Base-by-base conservation (phyloP, 140 eudicot species). In the Senecio squalidus region DNA sequence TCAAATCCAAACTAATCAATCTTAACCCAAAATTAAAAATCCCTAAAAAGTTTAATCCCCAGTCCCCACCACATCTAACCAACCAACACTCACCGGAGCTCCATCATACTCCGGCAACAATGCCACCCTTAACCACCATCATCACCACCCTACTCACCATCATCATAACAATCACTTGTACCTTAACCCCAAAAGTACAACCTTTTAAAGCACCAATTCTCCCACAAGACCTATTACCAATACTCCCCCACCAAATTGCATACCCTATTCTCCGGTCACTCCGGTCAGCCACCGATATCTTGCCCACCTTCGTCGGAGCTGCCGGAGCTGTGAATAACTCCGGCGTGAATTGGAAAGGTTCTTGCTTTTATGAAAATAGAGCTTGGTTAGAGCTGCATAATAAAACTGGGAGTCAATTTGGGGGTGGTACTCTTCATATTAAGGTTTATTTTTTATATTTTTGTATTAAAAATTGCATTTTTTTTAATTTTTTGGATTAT, bases 341-440 rank as follows among this genome's bases (percentile, higher is more conserved):
- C 1, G 57, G 24, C 45, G n/a, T 72, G 9, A 72, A 9, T n/a
- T 92, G 98, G 98, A 87, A 92, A 82, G 98, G 98, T 4, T 86
- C 98, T 73, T 92, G 98, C 48, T 92, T 92, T 65, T 92, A 87
- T 77, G 63, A 92, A 41, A 87, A 81, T 27, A 58, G 45, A 64
- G 98, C 98, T 28, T 84, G 98, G 96, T 55, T 92, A 72, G 95
- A 92, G 76, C 79, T 92, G 66, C 86, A 87, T 60, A 92, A 92
- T 28, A 77, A 87, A 34, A 76, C 60, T 14, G 86, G 82, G 4
- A 84, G 76, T 73, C 52, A 87, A 68, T 92, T 79, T 77, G 98
- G 98, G 63, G 98, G 98, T 18, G 98, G 96, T 23, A 91, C 98
- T 68, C 96, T 91, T 67, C 98, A 91, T 71, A 65, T 91, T 24